These are phyloP conservation scores for Boletus edulis DNA, from an alignment of 768 basidiomycete genomes.

Conservation along the genomic window DNA sequence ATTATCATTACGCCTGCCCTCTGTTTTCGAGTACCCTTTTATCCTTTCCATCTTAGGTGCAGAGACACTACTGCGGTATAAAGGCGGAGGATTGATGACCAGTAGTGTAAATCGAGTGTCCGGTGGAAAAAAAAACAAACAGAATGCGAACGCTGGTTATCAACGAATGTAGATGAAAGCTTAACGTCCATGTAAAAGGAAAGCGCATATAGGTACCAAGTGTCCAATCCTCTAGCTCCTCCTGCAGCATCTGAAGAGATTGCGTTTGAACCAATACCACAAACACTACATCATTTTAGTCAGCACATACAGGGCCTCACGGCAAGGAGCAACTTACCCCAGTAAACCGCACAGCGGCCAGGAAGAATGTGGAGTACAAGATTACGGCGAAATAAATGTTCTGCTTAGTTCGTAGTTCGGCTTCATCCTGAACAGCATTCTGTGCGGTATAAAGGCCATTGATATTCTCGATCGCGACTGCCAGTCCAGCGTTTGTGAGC, in stretches of 20 bases:
- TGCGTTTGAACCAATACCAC: conserved; percentile 80
- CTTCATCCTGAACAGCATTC: conserved; percentile 40
- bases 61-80: conserved; percentile 22
- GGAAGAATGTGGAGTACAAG: conserved; percentile 73
- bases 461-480: conserved; percentile 73
- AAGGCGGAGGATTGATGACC: conserved; percentile 10
- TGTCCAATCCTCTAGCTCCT: conserved; percentile 46
- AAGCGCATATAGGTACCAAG: conserved; percentile 12
- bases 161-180: conserved; percentile 34
- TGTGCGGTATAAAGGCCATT: conserved; percentile 53
- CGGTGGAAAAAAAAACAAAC: conserved; percentile 2
- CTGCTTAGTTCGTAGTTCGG: conserved; percentile 43
- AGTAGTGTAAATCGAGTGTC: conserved; percentile 28
- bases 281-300: conserved; percentile 54
- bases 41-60: conserved; percentile 22
- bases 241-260: conserved; percentile 80
- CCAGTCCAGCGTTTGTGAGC: conserved; percentile 65
- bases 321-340: conserved; percentile 53
- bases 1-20: conserved; percentile 13
- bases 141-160: conserved; percentile 18
- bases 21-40: conserved; percentile 19
- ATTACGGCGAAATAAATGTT: conserved; percentile 74
- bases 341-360: conserved; percentile 68
- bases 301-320: background rate
- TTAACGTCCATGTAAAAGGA: conserved; percentile 24